Evolutionary conservation across 1,284 basidiomycete species (phyloP).

Genomic region (Ceratobasidium sp.): DNA sequence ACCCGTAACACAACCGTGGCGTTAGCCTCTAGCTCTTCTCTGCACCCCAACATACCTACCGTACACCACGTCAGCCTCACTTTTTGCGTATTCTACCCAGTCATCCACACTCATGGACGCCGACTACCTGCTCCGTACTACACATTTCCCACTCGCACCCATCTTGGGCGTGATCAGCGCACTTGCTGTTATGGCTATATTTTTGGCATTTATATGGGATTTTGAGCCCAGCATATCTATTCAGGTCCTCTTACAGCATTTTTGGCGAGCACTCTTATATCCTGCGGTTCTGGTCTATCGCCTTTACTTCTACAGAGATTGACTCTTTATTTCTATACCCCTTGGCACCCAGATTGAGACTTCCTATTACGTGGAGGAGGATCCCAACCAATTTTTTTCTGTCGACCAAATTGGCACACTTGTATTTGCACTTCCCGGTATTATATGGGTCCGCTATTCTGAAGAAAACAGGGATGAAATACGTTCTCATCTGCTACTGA

Average conservation of each 20-base stretch:
- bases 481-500: not conserved
- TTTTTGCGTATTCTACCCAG: not conserved
- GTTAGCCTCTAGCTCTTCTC: not conserved
- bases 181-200: not conserved
- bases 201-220: not conserved
- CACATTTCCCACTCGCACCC: not conserved
- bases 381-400: not conserved
- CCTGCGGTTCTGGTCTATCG: not conserved
- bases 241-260: not conserved
- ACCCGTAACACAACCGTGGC: not conserved
- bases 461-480: not conserved
- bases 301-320: not conserved
- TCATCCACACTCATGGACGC: not conserved
- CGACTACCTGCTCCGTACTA: not conserved
- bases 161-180: not conserved
- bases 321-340: not conserved
- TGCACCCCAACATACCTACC: not conserved
- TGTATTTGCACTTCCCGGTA: not conserved
- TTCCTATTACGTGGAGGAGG: constrained; percentile 1
- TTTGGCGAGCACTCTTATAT: not conserved
- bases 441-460: not conserved
- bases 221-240: not conserved
- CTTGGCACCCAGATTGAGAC: not conserved
- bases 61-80: not conserved
- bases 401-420: not conserved